Conservation (phyloP, 2,329 filamentous ascomycete genomes). For the Penicillium griseofulvum region DNA sequence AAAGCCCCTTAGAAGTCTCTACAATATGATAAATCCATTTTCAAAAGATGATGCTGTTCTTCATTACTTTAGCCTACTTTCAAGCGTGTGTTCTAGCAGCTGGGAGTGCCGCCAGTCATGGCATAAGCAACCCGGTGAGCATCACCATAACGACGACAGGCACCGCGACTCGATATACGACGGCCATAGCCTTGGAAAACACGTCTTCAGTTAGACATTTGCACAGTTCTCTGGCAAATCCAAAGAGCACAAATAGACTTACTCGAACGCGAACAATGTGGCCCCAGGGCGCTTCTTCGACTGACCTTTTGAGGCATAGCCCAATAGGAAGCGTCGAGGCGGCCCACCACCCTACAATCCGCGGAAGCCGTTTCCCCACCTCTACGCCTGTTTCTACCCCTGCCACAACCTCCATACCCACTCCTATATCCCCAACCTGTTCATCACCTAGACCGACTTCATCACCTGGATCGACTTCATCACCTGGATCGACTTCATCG, state of each 20-base stretch:
- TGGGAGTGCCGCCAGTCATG: not conserved
- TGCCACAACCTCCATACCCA: not conserved
- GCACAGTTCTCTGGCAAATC: not conserved
- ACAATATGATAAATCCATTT: not conserved
- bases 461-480: not conserved
- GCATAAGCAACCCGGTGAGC: not conserved
- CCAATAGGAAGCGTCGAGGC: not conserved
- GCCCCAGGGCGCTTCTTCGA: not conserved
- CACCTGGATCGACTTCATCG: not conserved
- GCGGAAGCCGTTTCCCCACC: not conserved
- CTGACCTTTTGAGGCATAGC: not conserved
- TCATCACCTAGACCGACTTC: not conserved
- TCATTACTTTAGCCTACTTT: not conserved
- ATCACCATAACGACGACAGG: not conserved
- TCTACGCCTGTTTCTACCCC: not conserved
- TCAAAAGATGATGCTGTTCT: not conserved
- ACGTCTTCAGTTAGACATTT: not conserved
- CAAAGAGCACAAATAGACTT: not conserved
- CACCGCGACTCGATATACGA: not conserved
- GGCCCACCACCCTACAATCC: not conserved
- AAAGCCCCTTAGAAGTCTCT: not conserved
- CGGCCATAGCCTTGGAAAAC: not conserved
- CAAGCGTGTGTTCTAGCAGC: not conserved
- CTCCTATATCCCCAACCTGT: not conserved
- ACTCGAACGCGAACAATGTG: not conserved